Percentiles rank a stretch among this genome's conserved stretches.
These are phyloP conservation scores for Euptelea pleiosperma DNA, from an alignment of 164 flowering plant species.

Conservation along the genomic window DNA sequence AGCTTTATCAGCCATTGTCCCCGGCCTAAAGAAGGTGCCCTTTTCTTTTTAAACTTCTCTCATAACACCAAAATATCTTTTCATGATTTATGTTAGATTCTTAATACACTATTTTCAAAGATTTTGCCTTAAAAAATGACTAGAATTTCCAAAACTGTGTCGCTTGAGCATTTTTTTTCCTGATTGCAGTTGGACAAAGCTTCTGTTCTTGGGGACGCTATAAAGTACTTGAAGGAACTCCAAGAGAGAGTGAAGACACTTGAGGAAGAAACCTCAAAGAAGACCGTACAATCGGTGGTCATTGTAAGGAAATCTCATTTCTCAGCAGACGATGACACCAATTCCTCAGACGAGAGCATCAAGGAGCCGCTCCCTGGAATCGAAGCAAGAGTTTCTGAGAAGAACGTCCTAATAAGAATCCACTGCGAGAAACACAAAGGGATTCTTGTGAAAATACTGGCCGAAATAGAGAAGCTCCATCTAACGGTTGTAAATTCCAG, in stretches of 20 bases:
- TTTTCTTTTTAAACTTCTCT: constrained; percentile 1
- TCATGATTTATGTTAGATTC: no score
- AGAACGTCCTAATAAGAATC: constrained; percentile 62
- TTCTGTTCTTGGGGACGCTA: constrained; percentile 85
- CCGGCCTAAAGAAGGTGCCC: constrained; percentile 76
- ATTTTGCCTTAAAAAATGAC: no score
- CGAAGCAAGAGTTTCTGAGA: constrained; percentile 72
- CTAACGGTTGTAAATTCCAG: constrained; percentile 52
- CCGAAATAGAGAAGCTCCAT: constrained; percentile 66
- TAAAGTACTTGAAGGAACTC: constrained; percentile 78
- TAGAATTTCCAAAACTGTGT: no score
- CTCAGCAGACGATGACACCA: constrained; percentile 33
- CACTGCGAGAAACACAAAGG: constrained; percentile 79
- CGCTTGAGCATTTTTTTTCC: no score
- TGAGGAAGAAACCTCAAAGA: constrained; percentile 66
- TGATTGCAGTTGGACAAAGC: constrained; percentile 83
- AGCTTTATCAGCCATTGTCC: constrained; percentile 69
- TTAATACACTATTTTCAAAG: neutral
- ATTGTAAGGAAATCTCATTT: constrained; percentile 59
- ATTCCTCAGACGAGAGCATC: constrained; percentile 36
- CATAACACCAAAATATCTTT: neutral
- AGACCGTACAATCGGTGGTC: constrained; percentile 58
- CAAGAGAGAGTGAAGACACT: constrained; percentile 71
- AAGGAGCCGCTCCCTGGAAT: constrained; percentile 66
- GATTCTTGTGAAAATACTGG: constrained; percentile 41